Conservation (phyloP, 1,284 basidiomycete species). For the Sporisorium scitamineum region DNA sequence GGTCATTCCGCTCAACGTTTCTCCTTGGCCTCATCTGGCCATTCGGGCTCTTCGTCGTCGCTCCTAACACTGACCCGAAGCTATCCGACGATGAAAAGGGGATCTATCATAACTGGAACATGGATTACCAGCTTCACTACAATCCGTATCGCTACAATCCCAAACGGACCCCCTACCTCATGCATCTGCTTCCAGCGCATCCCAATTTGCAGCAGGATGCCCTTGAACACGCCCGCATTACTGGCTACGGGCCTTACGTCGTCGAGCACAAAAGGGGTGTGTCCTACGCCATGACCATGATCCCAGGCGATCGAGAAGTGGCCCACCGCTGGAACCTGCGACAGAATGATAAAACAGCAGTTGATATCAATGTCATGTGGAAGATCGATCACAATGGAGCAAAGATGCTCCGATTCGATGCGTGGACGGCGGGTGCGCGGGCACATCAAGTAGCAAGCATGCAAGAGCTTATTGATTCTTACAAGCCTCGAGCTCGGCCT, state of each 20-base stretch:
- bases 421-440: too few species aligned
- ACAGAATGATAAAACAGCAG: background rate
- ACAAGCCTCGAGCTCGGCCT: too few species aligned
- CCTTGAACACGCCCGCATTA: background rate
- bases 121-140: background rate
- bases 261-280: background rate
- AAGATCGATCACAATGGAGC: background rate
- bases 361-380: background rate
- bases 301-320: background rate
- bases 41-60: background rate
- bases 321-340: background rate
- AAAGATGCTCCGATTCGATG: background rate
- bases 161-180: background rate
- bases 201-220: background rate
- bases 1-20: background rate
- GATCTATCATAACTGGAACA: background rate
- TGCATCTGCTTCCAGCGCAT: background rate
- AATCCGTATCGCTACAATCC: background rate
- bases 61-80: background rate
- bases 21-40: background rate
- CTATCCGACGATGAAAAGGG: too few species aligned
- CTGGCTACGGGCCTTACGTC: background rate
- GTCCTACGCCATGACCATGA: constrained; percentile 2
- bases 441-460: too few species aligned
- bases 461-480: too few species aligned